Evolutionary conservation across 345 rosid genomes (phyloP).

Genomic region (Eucalyptus polybractea): DNA sequence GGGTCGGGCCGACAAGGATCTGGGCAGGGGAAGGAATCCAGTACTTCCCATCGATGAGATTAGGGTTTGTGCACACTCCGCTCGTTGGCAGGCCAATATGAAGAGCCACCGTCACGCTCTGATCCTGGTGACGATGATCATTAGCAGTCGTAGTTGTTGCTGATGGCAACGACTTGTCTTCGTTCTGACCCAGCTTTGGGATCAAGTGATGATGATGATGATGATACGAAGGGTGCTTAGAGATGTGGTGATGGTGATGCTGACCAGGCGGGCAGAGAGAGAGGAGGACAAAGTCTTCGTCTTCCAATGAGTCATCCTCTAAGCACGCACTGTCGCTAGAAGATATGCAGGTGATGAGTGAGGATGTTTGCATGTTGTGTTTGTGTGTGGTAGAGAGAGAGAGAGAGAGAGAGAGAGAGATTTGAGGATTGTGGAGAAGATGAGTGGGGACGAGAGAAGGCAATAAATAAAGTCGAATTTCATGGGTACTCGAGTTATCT

Average conservation of each 20-base stretch:
- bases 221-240: background rate
- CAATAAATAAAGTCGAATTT: background rate
- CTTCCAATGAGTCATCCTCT: conserved; percentile 31
- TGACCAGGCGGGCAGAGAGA: conserved; percentile 81
- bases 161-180: background rate
- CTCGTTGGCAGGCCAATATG: conserved; percentile 46
- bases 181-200: background rate
- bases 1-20: conserved; percentile 90
- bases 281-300: conserved; percentile 58
- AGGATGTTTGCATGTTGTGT: conserved; percentile 29
- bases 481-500: background rate
- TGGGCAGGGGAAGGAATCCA: conserved; percentile 89
- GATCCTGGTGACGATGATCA: conserved; percentile 2
- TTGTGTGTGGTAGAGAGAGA: background rate
- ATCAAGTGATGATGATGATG: background rate
- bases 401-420: background rate
- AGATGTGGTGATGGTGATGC: conserved; percentile 1
- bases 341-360: conserved; percentile 21
- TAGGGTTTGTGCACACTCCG: background rate
- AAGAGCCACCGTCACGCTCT: conserved; percentile 63
- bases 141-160: background rate
- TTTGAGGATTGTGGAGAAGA: conserved; percentile 7
- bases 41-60: conserved; percentile 17
- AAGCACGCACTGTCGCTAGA: conserved; percentile 19
- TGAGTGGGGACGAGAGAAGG: background rate